These are phyloP conservation scores for Neurospora sp. DNA, from an alignment of 495 filamentous ascomycete species.

Conservation along the genomic window DNA sequence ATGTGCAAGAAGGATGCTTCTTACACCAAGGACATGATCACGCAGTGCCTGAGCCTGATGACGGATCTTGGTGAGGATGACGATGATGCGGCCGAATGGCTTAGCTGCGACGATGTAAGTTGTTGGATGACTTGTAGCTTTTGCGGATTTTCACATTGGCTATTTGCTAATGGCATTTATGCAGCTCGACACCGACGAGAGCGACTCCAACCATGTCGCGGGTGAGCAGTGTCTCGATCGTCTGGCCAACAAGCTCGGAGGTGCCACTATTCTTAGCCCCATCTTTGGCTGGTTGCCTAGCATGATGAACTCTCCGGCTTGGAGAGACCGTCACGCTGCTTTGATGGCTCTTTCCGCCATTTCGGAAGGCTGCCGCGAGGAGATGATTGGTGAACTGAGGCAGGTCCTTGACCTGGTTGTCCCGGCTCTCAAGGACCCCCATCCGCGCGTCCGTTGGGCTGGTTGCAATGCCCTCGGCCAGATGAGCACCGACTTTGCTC, in stretches of 20 bases:
- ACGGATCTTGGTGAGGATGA: constrained; percentile 96
- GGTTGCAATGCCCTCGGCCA: constrained; percentile 98
- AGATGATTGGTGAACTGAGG: constrained; percentile 90
- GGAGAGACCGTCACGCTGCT: constrained; percentile 93
- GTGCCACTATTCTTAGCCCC: constrained; percentile 74
- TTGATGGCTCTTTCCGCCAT: constrained; percentile 99
- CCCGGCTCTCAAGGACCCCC: constrained; percentile 81
- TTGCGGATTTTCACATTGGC: too few species aligned
- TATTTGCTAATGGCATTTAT: too few species aligned
- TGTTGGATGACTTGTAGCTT: too few species aligned
- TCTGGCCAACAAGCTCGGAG: constrained; percentile 93
- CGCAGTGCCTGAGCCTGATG: constrained; percentile 96
- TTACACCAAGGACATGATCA: constrained; percentile 94
- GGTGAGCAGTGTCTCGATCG: constrained; percentile 99
- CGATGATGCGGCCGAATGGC: constrained; percentile 92
- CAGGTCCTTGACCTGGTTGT: constrained; percentile 90
- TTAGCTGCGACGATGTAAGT: constrained; percentile 65
- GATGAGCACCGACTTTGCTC: constrained; percentile 99
- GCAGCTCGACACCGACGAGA: constrained; percentile 79
- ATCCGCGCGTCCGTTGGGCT: constrained; percentile 93
- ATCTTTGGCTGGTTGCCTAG: constrained; percentile 94
- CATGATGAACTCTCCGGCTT: constrained; percentile 92
- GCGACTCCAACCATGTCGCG: constrained; percentile 93
- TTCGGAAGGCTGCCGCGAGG: constrained; percentile 90
- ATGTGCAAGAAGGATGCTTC: constrained; percentile 90